Conservation (phyloP, 78 protist genomes). For the Bodo saltans region DNA sequence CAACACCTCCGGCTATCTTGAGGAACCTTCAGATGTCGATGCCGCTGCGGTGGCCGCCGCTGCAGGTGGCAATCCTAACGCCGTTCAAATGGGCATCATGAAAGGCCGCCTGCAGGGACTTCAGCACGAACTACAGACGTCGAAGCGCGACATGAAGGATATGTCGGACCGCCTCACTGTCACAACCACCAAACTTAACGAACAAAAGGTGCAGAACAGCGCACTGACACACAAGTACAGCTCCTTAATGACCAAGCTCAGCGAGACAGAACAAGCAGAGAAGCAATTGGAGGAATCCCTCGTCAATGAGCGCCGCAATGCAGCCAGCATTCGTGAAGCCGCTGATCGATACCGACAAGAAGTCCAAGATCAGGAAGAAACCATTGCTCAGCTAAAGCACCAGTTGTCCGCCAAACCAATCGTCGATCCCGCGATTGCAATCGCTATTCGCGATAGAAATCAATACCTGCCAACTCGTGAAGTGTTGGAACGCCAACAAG, state of each 20-base stretch:
- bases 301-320: not conserved
- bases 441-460: no score
- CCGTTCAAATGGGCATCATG: not conserved
- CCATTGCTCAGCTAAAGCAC: not conserved
- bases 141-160: not conserved
- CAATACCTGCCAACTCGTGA: no score
- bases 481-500: not conserved
- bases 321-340: not conserved
- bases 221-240: not conserved
- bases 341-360: not conserved
- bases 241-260: not conserved
- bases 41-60: no score
- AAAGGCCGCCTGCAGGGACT: not conserved
- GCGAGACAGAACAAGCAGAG: not conserved
- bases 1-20: no score
- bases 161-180: not conserved
- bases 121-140: not conserved
- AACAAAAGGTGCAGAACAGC: not conserved
- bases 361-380: not conserved
- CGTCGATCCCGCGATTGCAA: no score
- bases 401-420: no score
- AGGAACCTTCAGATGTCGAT: no score
- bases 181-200: not conserved
- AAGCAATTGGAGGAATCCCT: not conserved
- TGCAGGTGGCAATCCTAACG: no score